phyloP scores from a whole-genome alignment of 208 protist species.

The Balamuthia mandrillaris region DNA sequence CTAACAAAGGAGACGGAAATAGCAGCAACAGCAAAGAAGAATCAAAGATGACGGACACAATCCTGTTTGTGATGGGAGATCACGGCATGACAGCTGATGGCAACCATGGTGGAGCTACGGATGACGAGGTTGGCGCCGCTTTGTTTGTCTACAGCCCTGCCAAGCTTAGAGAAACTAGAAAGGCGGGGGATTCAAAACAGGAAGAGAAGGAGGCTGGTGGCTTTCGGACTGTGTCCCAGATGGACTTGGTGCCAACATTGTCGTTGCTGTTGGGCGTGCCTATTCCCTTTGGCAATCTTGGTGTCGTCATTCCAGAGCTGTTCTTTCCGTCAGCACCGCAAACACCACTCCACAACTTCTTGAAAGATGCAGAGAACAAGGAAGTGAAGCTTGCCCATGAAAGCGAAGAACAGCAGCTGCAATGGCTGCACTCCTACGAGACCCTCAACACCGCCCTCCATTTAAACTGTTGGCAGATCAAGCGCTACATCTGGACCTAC shows the following conservation, averaged over 20 bases:
- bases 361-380: too few relatives aligned
- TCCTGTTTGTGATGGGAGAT: slow-evolving; percentile 91
- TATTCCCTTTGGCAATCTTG: slow-evolving; percentile 91
- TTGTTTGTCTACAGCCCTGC: slow-evolving; percentile 47
- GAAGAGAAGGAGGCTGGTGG: neutral
- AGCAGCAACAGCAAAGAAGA: slow-evolving; percentile 47
- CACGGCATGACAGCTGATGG: slow-evolving; percentile 93
- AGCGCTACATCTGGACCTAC: too few relatives aligned
- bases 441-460: too few relatives aligned
- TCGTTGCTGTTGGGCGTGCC: slow-evolving; percentile 83
- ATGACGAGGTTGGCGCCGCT: slow-evolving; percentile 50
- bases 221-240: slow-evolving; percentile 74
- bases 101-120: slow-evolving; percentile 87
- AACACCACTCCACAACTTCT: too few relatives aligned
- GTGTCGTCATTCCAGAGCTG: slow-evolving; percentile 83
- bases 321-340: slow-evolving; percentile 41
- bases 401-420: too few relatives aligned
- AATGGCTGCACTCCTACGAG: too few relatives aligned
- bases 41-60: slow-evolving; percentile 60
- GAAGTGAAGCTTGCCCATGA: too few relatives aligned
- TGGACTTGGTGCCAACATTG: slow-evolving; percentile 90
- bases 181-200: slow-evolving; percentile 24
- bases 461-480: too few relatives aligned
- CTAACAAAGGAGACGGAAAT: neutral
- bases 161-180: neutral